Base-by-base conservation (phyloP, 2,329 filamentous ascomycete species). In the Microascus cirrosus region DNA sequence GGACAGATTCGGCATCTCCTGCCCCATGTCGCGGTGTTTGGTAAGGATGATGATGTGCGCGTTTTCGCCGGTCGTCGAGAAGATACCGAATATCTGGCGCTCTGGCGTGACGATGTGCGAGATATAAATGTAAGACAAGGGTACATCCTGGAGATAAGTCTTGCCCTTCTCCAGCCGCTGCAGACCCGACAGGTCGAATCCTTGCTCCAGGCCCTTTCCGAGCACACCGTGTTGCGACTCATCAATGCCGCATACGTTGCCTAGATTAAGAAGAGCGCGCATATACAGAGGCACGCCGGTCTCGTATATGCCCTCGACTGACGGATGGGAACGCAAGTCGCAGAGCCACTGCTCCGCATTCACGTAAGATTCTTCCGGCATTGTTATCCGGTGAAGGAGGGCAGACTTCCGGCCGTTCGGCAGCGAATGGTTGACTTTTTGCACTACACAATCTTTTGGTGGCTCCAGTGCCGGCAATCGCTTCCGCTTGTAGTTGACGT, bases 261-360 rank as follows among this genome's bases (percentile, higher is more conserved):
- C 95, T 1, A 99, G 77, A 63, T 94, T 89, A 11, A 99, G 80
- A 35, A 99, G 82, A 3, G 93, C 94, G 48, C 93, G 83, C 54
- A 95, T 82, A 62, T 89, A 90, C 6, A 97, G 77, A 1, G 95
- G 91, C 1, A 99, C 80, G 63, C 96, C 88, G 66, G 87, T 93
- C 73, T 99, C 95, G 67, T 99, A 99, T 15, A 99, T 91, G 34
- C 95, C 95, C 71, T 99, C 94, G 1, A 99, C 89, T 69, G 91
- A 96, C 0, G 91, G 84, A 67, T 99, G 92, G 62, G 60, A 58
- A 24, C 55, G 60, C 48, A 61, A 48, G 28, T 61, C 60, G n/a
- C 59, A 56, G n/a, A 62, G 53, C 60, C 60, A 61, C 32, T 61
- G 59, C 28, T 60, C 58, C 32, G 42, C 93, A 0, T 86, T 79